These are phyloP conservation scores for Acacia crassicarpa DNA, from an alignment of 306 rosid genomes.

Conservation along the genomic window DNA sequence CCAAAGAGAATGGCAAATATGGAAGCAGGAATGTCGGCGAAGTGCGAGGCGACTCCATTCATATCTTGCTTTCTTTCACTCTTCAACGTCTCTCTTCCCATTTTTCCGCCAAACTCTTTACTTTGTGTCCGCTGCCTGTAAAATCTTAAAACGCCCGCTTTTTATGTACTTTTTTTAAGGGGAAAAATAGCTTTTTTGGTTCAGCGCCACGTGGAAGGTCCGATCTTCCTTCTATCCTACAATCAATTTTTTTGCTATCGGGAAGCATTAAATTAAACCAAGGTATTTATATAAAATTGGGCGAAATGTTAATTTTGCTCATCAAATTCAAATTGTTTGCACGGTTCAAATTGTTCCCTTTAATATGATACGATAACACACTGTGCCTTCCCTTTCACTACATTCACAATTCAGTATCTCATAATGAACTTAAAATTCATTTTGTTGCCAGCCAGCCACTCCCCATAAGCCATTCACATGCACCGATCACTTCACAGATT, in stretches of 20 bases:
- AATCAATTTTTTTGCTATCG: too few relatives aligned
- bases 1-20: neutral
- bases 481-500: too few relatives aligned
- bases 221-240: too few relatives aligned
- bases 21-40: conserved; percentile 18
- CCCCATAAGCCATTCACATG: too few relatives aligned
- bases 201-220: too few relatives aligned
- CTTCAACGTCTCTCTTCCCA: conserved; percentile 2
- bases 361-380: neutral
- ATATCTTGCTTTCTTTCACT: neutral
- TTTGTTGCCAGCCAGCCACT: too few relatives aligned
- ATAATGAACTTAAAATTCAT: too few relatives aligned
- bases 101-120: conserved; percentile 6
- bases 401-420: too few relatives aligned
- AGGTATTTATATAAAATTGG: neutral
- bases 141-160: neutral
- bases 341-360: neutral
- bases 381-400: too few relatives aligned
- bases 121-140: neutral
- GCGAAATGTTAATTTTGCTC: too few relatives aligned
- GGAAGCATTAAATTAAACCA: neutral
- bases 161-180: neutral
- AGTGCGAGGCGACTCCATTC: conserved; percentile 37
- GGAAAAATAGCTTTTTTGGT: too few relatives aligned
- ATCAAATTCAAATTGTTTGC: neutral